Base-by-base conservation (phyloP, 2,329 filamentous ascomycete genomes). In the Fusarium pilosicola region DNA sequence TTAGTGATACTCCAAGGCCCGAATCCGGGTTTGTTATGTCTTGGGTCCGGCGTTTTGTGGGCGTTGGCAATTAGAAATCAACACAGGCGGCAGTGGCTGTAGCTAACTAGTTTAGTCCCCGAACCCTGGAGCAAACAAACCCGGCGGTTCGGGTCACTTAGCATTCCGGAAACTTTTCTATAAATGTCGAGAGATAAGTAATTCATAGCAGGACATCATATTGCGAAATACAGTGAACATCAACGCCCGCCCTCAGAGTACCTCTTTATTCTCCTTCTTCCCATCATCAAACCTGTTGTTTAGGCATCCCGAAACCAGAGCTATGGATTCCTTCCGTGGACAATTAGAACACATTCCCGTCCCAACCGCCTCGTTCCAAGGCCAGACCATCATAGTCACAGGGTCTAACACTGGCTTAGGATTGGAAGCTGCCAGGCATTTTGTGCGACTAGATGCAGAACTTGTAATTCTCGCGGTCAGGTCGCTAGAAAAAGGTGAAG, bases 231-330 rank as follows among this genome's bases (percentile, higher is more conserved):
- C 4, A 24, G 38, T 8, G 13, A 14, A 22, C 8, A 14, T 34
- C 2, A 34, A 34, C 32, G 6, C 1, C 32, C 20, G 20, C 38
- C 20, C 4, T 9, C 4, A 22, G 1, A 8, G 1, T 14, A 22
- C 4, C 12, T 22, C 20, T 9, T 22, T 41, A 12, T 41, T 41
- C 7, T 9, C 22, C 8, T 22, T 39, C 7, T 22, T 39, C 13
- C 4, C 4, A 14, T 22, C 26, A 26, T 26, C 26, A 26, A 26
- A 26, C 26, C 38, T 1, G 4, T 14, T 22, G 6, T 41, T 22
- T 22, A 6, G 4, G 7, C 38, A 14, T 9, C 20, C 20, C 38
- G 7, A 22, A 41, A 41, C 38, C 20, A 22, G 20, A 24, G 41
- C 7, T 2, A 44, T 24, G 41, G 41, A 44, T 24, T 2, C 41